Evolutionary conservation across 2,329 filamentous ascomycete species (phyloP), one percentile per base, ranked within the genome.

Genomic region (Sordariomycetes sp.): DNA sequence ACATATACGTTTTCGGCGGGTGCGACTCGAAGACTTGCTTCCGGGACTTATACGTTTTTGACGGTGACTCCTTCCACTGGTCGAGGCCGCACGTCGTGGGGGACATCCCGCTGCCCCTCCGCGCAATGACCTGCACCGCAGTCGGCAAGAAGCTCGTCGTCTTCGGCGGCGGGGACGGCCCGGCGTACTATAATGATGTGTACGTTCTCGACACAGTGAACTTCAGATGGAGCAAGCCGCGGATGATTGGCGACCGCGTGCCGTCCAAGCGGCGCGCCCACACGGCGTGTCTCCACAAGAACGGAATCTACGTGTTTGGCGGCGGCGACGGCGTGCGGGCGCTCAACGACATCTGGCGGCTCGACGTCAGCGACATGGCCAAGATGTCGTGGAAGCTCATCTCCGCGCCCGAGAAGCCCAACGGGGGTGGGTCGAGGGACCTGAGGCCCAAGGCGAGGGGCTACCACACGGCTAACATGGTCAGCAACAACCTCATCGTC

Each of bases 381-480:
- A 87, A 86, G 71, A 86, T 87, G 83, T 81, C 79, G 59, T 88
- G 85, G 85, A 81, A 81, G 66, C 72, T 86, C 55, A 76, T 88
- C 57, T 86, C 82, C 12, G 69, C 71, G 51, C 72, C 78, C 1
- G 73, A 74, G 20, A 69, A 69, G 62, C 65, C 69, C 53, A 57
- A 63, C 53, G 59, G 54, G 43, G 57, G 62, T 35, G 58, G 55
- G 37, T 55, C 59, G 32, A 65, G 63, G 59, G 76, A 78, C 59
- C 66, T 68, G 54, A 76, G 76, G 53, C 85, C 85, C 22, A 85
- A 83, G 66, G 82, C 85, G 22, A 74, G 85, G 54, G 85, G 85
- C 56, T 88, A 88, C 67, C 85, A 88, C 68, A 88, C 85, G 4
- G 85, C 85, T 62, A 88, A 88, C 67, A 87, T 88, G 79, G 84